These are phyloP conservation scores for Erodium trifolium DNA, from an alignment of 441 rosid genomes.

Conservation along the genomic window DNA sequence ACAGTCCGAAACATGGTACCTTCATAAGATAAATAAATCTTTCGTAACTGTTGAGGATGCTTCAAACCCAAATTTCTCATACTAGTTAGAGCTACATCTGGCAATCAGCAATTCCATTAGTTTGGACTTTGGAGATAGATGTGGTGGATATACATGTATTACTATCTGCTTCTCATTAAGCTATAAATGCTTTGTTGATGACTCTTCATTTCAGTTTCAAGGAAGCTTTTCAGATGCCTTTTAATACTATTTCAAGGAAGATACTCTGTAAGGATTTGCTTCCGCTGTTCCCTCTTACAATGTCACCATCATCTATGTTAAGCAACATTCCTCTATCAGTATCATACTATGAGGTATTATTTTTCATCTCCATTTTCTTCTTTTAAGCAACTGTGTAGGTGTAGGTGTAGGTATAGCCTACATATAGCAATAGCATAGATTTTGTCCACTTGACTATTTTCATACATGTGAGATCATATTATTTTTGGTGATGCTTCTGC, in stretches of 20 bases:
- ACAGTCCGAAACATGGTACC: background rate
- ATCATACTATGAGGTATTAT: constrained; percentile 64
- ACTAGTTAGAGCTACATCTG: background rate
- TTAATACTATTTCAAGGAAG: constrained; percentile 63
- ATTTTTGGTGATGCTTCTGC: constrained; percentile 1
- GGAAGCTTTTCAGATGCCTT: constrained; percentile 83
- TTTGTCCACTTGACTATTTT: background rate
- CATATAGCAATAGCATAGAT: background rate
- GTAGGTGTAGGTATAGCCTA: background rate
- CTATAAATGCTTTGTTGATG: constrained; percentile 15
- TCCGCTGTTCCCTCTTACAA: constrained; percentile 56
- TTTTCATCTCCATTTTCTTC: background rate
- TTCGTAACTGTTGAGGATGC: background rate
- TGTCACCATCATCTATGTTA: constrained; percentile 26
- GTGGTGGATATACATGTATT: background rate
- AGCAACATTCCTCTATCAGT: constrained; percentile 54
- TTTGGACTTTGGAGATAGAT: background rate
- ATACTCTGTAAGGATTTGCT: constrained; percentile 59
- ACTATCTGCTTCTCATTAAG: constrained; percentile 4
- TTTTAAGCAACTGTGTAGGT: background rate
- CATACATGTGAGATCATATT: background rate
- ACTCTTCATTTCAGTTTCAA: constrained; percentile 51
- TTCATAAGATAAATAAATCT: background rate
- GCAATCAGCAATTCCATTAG: constrained; percentile 6
- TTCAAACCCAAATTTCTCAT: background rate